Base-by-base conservation (phyloP, 2,329 filamentous ascomycete species). In the Sporothrix inflata region DNA sequence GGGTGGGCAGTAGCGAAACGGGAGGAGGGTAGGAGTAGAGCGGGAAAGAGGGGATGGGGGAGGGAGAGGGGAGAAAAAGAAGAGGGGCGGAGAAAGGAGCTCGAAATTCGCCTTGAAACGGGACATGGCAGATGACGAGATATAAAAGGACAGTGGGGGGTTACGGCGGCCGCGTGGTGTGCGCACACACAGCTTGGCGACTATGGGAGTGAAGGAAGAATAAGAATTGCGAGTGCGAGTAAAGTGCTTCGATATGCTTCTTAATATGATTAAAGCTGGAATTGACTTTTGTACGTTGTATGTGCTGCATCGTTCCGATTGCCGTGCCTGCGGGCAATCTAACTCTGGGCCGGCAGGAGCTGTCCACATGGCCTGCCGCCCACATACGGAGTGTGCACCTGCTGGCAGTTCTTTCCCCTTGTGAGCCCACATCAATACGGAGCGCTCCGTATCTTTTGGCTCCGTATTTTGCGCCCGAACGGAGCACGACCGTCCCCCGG, bases 221-320 rank as follows among this genome's bases (percentile, higher is more conserved):
- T 6, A 21, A 24, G 3, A 21, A 27, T 27, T 45, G 38, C 5
- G 38, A 11, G 11, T 19, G 38, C 38, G 21, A 65, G 14, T 27
- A 55, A 8, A 16, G 11, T 27, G 21, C 12, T 45, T 65, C 34
- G 19, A 19, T 27, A 7, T 45, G 11, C 60, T 16, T 45, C 38
- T 45, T 19, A 38, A 40, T 38, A n/a, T 65, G 6, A 45, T 27
- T 19, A 19, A 65, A 45, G 60, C n/a, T 63, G 38, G 2, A 24
- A 27, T 42, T n/a, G 55, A 61, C 8, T 4, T n/a, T 38, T 42
- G n/a, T 4, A 3, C 21, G 38, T 63, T 11, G 8, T 19, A 65
- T 45, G 40, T 65, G 40, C 61, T 27, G 61, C 61, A 49, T 49
- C 42, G 63, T 49, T 66, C 34, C 63, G 42, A 66, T 34, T 49